Evolutionary conservation across 2,329 filamentous ascomycete species (phyloP).

Genomic region (Pseudogymnoascus sp.): DNA sequence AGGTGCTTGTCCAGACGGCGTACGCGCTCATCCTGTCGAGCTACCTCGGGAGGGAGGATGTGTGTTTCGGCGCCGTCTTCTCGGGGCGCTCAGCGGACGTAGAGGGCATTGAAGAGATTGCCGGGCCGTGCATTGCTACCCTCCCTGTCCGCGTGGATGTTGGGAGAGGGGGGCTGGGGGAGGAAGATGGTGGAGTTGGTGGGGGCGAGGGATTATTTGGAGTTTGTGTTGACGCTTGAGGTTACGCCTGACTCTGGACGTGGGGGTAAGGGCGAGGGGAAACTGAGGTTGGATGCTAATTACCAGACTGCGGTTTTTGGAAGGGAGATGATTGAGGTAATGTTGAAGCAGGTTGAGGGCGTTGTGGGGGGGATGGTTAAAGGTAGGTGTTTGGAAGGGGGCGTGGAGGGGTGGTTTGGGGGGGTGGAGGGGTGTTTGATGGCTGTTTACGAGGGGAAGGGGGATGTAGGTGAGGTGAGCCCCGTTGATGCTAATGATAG

Average conservation of each 20-base stretch:
- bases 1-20: slow-evolving; percentile 69
- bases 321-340: slow-evolving; percentile 41
- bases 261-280: slow-evolving; percentile 28
- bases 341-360: slow-evolving; percentile 54
- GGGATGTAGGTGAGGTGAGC: slow-evolving; percentile 19
- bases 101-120: slow-evolving; percentile 57
- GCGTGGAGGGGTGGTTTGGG: slow-evolving; percentile 13
- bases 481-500: slow-evolving; percentile 11
- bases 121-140: slow-evolving; percentile 73
- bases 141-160: slow-evolving; percentile 60
- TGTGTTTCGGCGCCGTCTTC: slow-evolving; percentile 69
- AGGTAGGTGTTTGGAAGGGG: neutral
- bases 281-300: slow-evolving; percentile 44
- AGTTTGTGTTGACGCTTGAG: slow-evolving; percentile 69
- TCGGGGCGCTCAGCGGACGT: slow-evolving; percentile 66
- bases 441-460: slow-evolving; percentile 17
- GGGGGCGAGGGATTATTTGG: slow-evolving; percentile 60
- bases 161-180: slow-evolving; percentile 21
- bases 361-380: slow-evolving; percentile 37
- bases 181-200: slow-evolving; percentile 41
- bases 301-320: slow-evolving; percentile 48
- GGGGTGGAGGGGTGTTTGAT: slow-evolving; percentile 14
- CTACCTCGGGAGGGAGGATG: slow-evolving; percentile 56
- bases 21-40: slow-evolving; percentile 56
- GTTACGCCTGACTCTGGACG: slow-evolving; percentile 47